Percentiles rank a stretch among this genome's conserved stretches.
Evolutionary conservation across 495 filamentous ascomycete species (phyloP).

Genomic region (Echria macrotheca): DNA sequence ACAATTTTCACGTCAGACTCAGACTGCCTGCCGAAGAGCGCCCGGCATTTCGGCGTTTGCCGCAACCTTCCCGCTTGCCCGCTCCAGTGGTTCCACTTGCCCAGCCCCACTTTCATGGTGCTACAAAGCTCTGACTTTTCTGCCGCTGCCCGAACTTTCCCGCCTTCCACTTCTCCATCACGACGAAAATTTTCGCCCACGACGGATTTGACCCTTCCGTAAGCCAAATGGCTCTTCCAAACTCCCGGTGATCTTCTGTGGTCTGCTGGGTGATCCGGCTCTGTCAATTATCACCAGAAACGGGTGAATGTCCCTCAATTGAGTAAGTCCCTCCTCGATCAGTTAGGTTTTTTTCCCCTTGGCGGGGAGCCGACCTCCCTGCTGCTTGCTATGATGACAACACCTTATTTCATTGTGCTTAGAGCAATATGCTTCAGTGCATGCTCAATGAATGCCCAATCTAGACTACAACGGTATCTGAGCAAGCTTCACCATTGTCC

Average conservation of each 20-base stretch:
- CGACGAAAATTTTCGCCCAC: not conserved
- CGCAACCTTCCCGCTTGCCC: constrained; percentile 5
- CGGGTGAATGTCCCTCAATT: constrained; percentile 20
- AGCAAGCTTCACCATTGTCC: constrained; percentile 30
- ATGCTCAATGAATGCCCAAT: constrained; percentile 68
- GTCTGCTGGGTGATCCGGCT: constrained; percentile 10
- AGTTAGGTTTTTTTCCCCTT: constrained; percentile 1
- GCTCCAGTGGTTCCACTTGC: no score
- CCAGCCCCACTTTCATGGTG: constrained; percentile 7
- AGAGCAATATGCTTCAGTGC: constrained; percentile 61
- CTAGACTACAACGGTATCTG: constrained; percentile 99
- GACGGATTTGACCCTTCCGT: not conserved
- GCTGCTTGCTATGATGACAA: constrained; percentile 61
- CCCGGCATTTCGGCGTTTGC: not conserved
- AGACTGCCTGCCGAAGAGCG: constrained; percentile 1
- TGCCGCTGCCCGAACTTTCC: not conserved
- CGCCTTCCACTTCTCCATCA: not conserved
- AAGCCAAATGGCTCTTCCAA: not conserved
- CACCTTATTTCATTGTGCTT: constrained; percentile 41
- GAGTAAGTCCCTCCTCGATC: constrained; percentile 18
- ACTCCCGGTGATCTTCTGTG: constrained; percentile 1
- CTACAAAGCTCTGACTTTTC: constrained; percentile 7
- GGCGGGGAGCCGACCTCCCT: no score
- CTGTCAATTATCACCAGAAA: not conserved
- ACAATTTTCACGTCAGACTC: not conserved